A percentile compares a stretch with the other conserved stretches of the same genome.
phyloP scores from a whole-genome alignment of 1,284 basidiomycete genomes.

The Ceratobasidium theobromae region DNA sequence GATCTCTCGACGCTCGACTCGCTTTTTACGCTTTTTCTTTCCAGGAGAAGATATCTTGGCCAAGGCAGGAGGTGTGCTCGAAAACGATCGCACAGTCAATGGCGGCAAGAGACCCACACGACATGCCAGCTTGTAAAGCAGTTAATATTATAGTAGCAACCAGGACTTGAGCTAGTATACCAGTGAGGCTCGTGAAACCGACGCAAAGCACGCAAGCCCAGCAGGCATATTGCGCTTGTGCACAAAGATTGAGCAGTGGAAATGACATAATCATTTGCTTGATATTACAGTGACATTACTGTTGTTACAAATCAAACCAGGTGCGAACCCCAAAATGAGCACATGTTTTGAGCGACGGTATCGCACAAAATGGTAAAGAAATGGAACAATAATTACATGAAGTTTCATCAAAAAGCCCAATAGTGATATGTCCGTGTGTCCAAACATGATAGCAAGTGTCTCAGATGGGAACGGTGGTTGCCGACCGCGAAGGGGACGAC shows the following conservation, averaged over 20 bases:
- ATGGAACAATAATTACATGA: conserved; percentile 1
- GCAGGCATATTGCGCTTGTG: background rate
- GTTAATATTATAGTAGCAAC: background rate
- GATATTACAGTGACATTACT: conserved; percentile 23
- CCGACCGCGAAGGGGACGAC: background rate
- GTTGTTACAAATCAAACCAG: conserved; percentile 8
- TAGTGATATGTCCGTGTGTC: background rate
- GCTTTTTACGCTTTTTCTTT: conserved; percentile 21
- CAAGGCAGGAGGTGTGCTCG: background rate
- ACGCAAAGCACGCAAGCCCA: conserved; percentile 6
- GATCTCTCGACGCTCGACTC: background rate
- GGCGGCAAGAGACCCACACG: background rate
- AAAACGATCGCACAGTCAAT: background rate
- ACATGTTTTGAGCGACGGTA: no score
- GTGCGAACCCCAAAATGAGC: background rate
- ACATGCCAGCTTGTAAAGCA: background rate
- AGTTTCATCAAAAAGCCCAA: background rate
- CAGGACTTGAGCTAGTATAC: background rate
- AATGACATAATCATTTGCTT: conserved; percentile 17
- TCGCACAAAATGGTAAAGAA: no score
- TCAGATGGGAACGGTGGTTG: background rate
- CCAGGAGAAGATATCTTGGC: conserved; percentile 21
- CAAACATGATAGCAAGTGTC: background rate
- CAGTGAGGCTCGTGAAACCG: background rate
- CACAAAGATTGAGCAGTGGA: background rate